Percentiles rank a stretch among this genome's conserved stretches.
Evolutionary conservation across 2,329 filamentous ascomycete species (phyloP).

Genomic region (Cytospora paraplurivora): DNA sequence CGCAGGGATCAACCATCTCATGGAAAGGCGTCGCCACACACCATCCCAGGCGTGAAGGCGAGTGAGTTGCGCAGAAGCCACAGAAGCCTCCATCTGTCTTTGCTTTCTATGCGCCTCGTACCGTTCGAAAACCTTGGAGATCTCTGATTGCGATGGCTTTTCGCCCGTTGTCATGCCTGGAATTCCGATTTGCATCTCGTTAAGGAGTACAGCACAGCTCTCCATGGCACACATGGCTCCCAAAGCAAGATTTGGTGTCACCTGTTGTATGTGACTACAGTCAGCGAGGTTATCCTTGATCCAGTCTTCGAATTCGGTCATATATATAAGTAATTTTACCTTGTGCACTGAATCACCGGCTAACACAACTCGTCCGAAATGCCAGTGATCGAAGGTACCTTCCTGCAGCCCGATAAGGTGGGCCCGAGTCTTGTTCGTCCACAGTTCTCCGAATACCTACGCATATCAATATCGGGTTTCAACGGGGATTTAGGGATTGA

Average conservation of each 20-base stretch:
- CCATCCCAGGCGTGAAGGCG: neutral
- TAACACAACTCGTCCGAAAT: neutral
- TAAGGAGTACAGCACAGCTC: neutral
- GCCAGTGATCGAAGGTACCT: conserved; percentile 5
- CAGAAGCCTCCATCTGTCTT: too few relatives aligned
- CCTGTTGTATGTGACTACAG: neutral
- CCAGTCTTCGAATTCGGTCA: neutral
- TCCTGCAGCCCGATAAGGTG: conserved; percentile 1
- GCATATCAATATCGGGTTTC: neutral
- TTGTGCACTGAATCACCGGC: conserved; percentile 2
- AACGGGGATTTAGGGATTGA: too few relatives aligned
- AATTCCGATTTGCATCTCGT: neutral
- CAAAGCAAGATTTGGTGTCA: conserved; percentile 1
- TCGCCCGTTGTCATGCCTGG: neutral
- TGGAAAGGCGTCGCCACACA: neutral
- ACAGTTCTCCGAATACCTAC: neutral
- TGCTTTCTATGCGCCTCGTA: neutral
- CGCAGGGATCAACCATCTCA: neutral
- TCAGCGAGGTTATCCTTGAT: neutral
- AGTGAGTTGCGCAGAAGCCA: neutral
- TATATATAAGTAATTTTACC: neutral
- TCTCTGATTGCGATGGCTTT: neutral
- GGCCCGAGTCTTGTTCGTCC: neutral
- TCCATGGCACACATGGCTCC: conserved; percentile 2
- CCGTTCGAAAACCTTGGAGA: neutral